Evolutionary conservation across 129 eudicot genomes (phyloP).

Genomic region (Lactuca saligna): DNA sequence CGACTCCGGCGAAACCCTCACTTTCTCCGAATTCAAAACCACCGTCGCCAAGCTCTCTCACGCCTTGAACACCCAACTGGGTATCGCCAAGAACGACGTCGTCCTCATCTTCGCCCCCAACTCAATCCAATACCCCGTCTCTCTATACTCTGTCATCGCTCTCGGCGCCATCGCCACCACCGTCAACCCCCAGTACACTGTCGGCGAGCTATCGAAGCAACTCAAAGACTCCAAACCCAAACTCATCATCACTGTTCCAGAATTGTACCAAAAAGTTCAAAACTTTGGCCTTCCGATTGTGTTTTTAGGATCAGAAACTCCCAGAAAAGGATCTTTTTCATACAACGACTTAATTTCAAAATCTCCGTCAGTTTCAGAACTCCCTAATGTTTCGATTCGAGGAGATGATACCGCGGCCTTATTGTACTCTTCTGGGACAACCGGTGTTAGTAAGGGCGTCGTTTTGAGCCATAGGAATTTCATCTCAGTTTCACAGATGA

Average conservation of each 20-base stretch:
- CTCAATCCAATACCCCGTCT: slow-evolving; percentile 62
- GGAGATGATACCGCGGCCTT: slow-evolving; percentile 71
- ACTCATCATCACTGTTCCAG: slow-evolving; percentile 56
- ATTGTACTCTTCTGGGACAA: slow-evolving; percentile 88
- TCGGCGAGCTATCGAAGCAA: slow-evolving; percentile 62
- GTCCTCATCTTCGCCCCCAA: slow-evolving; percentile 76
- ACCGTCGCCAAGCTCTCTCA: slow-evolving; percentile 55
- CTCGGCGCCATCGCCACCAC: slow-evolving; percentile 75
- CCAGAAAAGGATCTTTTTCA: slow-evolving; percentile 23
- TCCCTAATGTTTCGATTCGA: slow-evolving; percentile 33
- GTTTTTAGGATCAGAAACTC: slow-evolving; percentile 30
- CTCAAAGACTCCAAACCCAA: slow-evolving; percentile 64
- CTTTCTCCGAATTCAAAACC: slow-evolving; percentile 52
- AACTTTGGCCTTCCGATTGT: slow-evolving; percentile 46
- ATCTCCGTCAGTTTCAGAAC: slow-evolving; percentile 41
- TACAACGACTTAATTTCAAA: slow-evolving; percentile 47
- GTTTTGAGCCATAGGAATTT: slow-evolving; percentile 67
- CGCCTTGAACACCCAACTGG: slow-evolving; percentile 41
- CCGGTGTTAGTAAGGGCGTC: slow-evolving; percentile 86
- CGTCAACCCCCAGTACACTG: slow-evolving; percentile 70
- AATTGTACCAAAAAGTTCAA: slow-evolving; percentile 49
- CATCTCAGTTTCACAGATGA: slow-evolving; percentile 57
- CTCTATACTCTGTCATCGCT: slow-evolving; percentile 55
- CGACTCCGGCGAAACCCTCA: slow-evolving; percentile 52
- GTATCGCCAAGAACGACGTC: slow-evolving; percentile 63